Evolutionary conservation across 2,329 filamentous ascomycete species (phyloP).

Genomic region (Byssoonygena ceratinophila): DNA sequence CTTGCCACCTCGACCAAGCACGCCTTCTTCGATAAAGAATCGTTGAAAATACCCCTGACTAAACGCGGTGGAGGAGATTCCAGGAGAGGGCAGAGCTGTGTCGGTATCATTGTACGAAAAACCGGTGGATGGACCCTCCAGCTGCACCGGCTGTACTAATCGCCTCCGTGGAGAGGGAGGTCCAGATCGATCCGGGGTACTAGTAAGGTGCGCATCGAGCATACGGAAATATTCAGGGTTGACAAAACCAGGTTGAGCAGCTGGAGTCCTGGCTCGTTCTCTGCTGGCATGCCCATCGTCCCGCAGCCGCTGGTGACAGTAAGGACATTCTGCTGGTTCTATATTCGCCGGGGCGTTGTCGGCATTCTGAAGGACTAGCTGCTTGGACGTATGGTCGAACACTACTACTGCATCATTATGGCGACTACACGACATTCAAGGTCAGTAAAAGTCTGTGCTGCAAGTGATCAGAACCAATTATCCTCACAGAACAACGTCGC

Average conservation of each 20-base stretch:
- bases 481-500: constrained; percentile 39
- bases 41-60: constrained; percentile 84
- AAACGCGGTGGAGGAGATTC: constrained; percentile 78
- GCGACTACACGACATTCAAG: constrained; percentile 48
- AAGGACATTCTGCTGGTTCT: constrained; percentile 64
- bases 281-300: constrained; percentile 37
- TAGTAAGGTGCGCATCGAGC: constrained; percentile 54
- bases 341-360: constrained; percentile 40
- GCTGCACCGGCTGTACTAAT: constrained; percentile 39
- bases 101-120: not conserved
- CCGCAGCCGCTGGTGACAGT: constrained; percentile 65
- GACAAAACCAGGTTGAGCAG: constrained; percentile 56
- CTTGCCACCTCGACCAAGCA: constrained; percentile 82
- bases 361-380: constrained; percentile 66
- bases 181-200: constrained; percentile 5
- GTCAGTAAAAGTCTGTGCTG: constrained; percentile 16
- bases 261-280: constrained; percentile 25
- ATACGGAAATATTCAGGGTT: constrained; percentile 92
- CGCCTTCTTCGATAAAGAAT: constrained; percentile 82
- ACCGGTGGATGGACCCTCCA: constrained; percentile 16
- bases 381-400: constrained; percentile 72
- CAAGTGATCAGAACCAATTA: too few species aligned
- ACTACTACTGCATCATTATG: constrained; percentile 89
- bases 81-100: constrained; percentile 31
- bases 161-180: constrained; percentile 44